A percentile compares a stretch with the other conserved stretches of the same genome.
These are phyloP conservation scores for Neurospora tetrasperma DNA, from an alignment of 495 filamentous ascomycete genomes.

Conservation along the genomic window DNA sequence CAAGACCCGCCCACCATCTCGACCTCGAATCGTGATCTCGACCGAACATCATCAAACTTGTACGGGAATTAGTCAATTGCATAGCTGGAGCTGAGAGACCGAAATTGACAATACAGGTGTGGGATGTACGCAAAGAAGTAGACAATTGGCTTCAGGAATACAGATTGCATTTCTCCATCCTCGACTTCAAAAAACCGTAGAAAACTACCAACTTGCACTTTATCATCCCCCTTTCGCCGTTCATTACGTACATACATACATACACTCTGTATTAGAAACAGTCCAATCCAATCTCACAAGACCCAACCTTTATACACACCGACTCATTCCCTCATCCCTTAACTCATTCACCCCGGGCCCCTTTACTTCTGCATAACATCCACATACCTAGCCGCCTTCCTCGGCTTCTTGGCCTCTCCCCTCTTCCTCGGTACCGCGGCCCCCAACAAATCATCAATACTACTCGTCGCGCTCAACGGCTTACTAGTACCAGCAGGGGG, in stretches of 20 bases:
- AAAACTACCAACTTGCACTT: too few species aligned
- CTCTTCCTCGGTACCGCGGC: constrained; percentile 57
- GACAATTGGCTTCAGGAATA: too few species aligned
- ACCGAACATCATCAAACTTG: too few species aligned
- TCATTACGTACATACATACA: constrained; percentile 1
- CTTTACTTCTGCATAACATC: constrained; percentile 73
- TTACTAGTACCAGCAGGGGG: constrained; percentile 47
- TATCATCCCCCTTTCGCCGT: too few species aligned
- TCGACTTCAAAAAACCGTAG: too few species aligned
- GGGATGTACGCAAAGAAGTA: too few species aligned
- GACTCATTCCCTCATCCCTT: too few species aligned
- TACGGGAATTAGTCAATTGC: too few species aligned
- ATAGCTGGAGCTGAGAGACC: too few species aligned
- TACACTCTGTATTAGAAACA: not conserved
- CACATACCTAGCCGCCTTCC: constrained; percentile 77
- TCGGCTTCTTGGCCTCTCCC: constrained; percentile 52
- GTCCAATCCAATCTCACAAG: not conserved
- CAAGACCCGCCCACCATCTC: not conserved
- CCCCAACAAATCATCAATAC: constrained; percentile 76
- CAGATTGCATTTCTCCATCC: too few species aligned
- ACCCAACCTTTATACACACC: not conserved
- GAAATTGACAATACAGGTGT: too few species aligned
- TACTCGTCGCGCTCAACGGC: constrained; percentile 67
- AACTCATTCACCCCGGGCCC: not conserved
- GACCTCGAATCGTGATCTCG: too few species aligned